Evolutionary conservation across 305 asterid genomes (phyloP), one percentile per base, ranked within the genome.

Genomic region (Fraxinus albicans): DNA sequence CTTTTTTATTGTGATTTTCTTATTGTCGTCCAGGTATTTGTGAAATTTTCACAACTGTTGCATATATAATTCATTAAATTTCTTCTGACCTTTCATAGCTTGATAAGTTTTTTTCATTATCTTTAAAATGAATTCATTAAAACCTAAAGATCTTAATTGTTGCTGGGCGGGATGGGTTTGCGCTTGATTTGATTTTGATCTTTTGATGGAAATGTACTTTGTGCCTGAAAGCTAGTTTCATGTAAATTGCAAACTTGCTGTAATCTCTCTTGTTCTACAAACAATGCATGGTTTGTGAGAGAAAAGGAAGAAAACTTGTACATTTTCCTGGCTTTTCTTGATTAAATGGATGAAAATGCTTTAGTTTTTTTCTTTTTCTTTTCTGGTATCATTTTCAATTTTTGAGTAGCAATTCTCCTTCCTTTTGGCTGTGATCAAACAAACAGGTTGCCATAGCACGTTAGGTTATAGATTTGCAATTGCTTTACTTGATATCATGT

Each of bases 401-500:
- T 75, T 78, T 42, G 38, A 75, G 74, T 31, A 50, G 25, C 77
- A 35, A 73, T 44, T 23, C 53, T 63, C 25, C 80, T 65, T 77
- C 42, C 15, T 53, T 60, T 60, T 21, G 70, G 36, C 29, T 44
- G 53, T 77, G 80, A 53, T 69, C 40, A 79, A 80, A 76, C 33
- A 35, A 77, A 27, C 44, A 80, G 31, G 73, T 50, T 69, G 60
- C 60, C 29, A 50, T 47, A 31, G 25, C 42, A 38, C 44, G 34
- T 65, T 33, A 72, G 40, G 44, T 27, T 67, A 63, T 80, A 82
- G 80, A 38, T 82, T 73, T 80, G 83, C 77, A 73, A 42, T 34
- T 65, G 27, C 73, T 29, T 79, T 76, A 67, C 25, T 76, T 80
- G 81, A 85, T 67, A 78, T 76, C 77, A 81, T 80, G 75, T 79